These are phyloP conservation scores for Senna tora DNA, from an alignment of 306 rosid species.

Conservation along the genomic window DNA sequence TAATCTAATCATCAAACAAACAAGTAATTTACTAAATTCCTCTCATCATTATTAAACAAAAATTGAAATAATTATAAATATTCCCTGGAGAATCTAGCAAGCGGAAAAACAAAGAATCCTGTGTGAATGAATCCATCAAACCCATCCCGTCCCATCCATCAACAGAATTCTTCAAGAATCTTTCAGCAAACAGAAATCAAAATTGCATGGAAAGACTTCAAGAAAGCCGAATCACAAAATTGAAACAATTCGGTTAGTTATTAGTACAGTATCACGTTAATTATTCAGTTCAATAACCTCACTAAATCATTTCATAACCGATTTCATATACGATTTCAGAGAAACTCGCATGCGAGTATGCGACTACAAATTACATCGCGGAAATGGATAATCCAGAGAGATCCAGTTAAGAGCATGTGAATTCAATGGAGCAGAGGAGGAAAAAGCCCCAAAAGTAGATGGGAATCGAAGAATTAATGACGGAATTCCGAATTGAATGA, in stretches of 20 bases:
- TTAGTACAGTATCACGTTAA: neutral
- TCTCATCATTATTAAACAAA: neutral
- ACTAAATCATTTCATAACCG: neutral
- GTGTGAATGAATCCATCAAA: no score
- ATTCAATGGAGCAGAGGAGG: neutral
- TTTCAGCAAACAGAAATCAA: neutral
- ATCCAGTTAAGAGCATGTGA: slow-evolving; percentile 36
- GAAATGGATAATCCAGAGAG: slow-evolving; percentile 27
- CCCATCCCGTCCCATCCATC: slow-evolving; percentile 17
- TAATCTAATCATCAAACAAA: slow-evolving; percentile 31
- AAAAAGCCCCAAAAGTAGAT: neutral
- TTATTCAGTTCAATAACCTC: neutral
- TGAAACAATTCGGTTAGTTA: no score
- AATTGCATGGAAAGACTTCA: slow-evolving; percentile 30
- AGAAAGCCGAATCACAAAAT: slow-evolving; percentile 9
- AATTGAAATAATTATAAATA: neutral
- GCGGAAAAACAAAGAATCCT: no score
- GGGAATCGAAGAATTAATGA: neutral
- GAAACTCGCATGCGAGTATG: slow-evolving; percentile 41
- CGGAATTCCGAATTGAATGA: neutral
- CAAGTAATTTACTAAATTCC: no score
- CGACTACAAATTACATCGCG: neutral
- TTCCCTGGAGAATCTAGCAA: neutral
- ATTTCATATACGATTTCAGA: no score
- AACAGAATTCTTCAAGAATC: slow-evolving; percentile 26